Percentiles rank a stretch among this genome's conserved stretches.
These are phyloP conservation scores for Cadophora malorum DNA, from an alignment of 2,329 filamentous ascomycete genomes.

Conservation along the genomic window DNA sequence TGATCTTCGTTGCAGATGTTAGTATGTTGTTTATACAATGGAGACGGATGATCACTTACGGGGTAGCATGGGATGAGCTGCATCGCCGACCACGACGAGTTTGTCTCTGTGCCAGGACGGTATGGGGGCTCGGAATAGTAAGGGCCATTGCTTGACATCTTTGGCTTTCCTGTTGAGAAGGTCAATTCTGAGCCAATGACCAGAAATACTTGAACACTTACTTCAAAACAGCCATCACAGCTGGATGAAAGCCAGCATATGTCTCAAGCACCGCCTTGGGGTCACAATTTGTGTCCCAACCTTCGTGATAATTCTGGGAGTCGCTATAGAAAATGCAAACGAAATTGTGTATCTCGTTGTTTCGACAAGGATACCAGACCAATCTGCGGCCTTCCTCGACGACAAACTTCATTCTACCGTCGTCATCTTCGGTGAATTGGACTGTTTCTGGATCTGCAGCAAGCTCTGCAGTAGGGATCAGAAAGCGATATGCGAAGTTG, in stretches of 20 bases:
- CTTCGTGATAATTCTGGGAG: conserved; percentile 36
- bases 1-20: conserved; percentile 48
- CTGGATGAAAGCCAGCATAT: conserved; percentile 52
- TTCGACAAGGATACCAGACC: conserved; percentile 55
- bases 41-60: conserved; percentile 45
- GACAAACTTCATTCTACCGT: conserved; percentile 40
- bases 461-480: conserved; percentile 42
- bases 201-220: conserved; percentile 45
- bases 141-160: conserved; percentile 44
- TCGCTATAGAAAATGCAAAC: conserved; percentile 59
- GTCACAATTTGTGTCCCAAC: conserved; percentile 49
- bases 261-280: conserved; percentile 48
- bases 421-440: conserved; percentile 41
- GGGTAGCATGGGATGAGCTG: conserved; percentile 73
- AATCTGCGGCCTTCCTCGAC: conserved; percentile 49
- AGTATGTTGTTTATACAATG: neutral
- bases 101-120: conserved; percentile 57
- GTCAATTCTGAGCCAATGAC: neutral
- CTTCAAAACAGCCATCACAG: conserved; percentile 49
- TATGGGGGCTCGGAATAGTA: conserved; percentile 58
- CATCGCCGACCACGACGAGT: conserved; percentile 67
- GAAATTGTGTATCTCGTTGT: conserved; percentile 55
- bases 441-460: conserved; percentile 43
- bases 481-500: conserved; percentile 44
- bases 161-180: conserved; percentile 48